Base-by-base conservation (phyloP, 345 rosid species). In the Jatropha curcas region DNA sequence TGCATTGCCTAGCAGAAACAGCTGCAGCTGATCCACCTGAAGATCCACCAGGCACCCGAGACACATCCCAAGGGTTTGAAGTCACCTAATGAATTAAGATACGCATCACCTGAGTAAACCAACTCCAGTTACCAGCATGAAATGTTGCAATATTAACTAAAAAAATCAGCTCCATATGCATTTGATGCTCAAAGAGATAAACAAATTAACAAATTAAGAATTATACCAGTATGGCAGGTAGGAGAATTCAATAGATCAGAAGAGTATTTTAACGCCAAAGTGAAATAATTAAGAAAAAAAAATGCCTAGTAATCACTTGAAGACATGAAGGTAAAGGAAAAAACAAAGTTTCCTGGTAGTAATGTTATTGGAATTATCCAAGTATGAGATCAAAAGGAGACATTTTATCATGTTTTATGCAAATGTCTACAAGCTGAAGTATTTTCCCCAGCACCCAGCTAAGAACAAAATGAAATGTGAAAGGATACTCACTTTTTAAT, bases 1-100 rank as follows among this genome's bases (percentile, higher is more conserved):
- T 84, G 66, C 98, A 92, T 72, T 94, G 97, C 82, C 94, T 82
- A 28, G 97, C 93, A 51, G 97, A 89, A 77, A 94, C 98, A 56
- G 98, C 93, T 19, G 98, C 97, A 43, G 97, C 98, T 8, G 98
- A 92, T 20, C 98, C 98, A 59, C 97, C 96, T 4, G 98, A 94
- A 35, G 98, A 94, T 72, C 97, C 98, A 73, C 96, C 97, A 3
- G 98, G 94, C 39, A 94, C 98, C 33, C 97, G 90, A 37, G 84
- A 84, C 74, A 94, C 43, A 74, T 94, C 98, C 98, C 97, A 94
- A 8, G 97, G 98, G 80, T 94, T 94, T 14, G 87, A 82, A 39
- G 97, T 89, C 79, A 89, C 98, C 96, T 87, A 81, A 73, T 2
- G 82, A 81, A 86, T 77, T 74, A 82, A 82, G 59, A 78, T 51